Evolutionary conservation across 805 yeast genomes (phyloP).

Genomic region (Ogataea parapolymorpha): DNA sequence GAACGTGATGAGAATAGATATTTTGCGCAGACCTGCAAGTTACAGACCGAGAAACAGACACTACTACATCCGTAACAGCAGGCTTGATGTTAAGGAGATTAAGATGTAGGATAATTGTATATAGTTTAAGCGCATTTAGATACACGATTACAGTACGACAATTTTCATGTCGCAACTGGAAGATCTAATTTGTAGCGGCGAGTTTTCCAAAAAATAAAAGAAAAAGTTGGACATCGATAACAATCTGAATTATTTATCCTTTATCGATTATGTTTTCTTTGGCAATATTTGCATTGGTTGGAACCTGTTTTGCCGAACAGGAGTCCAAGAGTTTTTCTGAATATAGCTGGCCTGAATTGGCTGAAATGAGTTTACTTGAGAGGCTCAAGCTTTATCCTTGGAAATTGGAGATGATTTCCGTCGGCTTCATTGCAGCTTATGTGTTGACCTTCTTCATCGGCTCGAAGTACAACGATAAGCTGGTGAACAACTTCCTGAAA

Average conservation of each 20-base stretch:
- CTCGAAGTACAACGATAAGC: slow-evolving; percentile 48
- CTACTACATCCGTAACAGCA: slow-evolving; percentile 81
- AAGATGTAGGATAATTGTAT: slow-evolving; percentile 30
- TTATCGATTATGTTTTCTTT: slow-evolving; percentile 3
- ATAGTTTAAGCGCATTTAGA: slow-evolving; percentile 4
- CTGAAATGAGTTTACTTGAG: slow-evolving; percentile 52
- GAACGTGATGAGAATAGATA: slow-evolving; percentile 68
- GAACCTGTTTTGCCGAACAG: slow-evolving; percentile 9
- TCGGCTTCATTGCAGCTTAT: slow-evolving; percentile 49
- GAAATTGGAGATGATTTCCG: slow-evolving; percentile 64
- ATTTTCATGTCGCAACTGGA: neutral
- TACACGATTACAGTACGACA: neutral
- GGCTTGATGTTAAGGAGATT: slow-evolving; percentile 71
- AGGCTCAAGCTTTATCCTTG: slow-evolving; percentile 68
- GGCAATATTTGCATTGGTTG: slow-evolving; percentile 3
- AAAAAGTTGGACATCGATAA: slow-evolving; percentile 9
- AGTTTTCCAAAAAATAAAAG: neutral
- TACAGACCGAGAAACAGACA: slow-evolving; percentile 82
- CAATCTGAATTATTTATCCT: neutral
- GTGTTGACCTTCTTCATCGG: slow-evolving; percentile 57
- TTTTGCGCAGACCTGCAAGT: slow-evolving; percentile 67
- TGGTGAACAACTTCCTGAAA: slow-evolving; percentile 52
- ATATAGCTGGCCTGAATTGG: slow-evolving; percentile 51
- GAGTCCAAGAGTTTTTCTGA: slow-evolving; percentile 13
- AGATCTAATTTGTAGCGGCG: slow-evolving; percentile 1